These are phyloP conservation scores for Bolboschoenus planiculmis DNA, from an alignment of 176 grass and related monocot species.

Conservation along the genomic window DNA sequence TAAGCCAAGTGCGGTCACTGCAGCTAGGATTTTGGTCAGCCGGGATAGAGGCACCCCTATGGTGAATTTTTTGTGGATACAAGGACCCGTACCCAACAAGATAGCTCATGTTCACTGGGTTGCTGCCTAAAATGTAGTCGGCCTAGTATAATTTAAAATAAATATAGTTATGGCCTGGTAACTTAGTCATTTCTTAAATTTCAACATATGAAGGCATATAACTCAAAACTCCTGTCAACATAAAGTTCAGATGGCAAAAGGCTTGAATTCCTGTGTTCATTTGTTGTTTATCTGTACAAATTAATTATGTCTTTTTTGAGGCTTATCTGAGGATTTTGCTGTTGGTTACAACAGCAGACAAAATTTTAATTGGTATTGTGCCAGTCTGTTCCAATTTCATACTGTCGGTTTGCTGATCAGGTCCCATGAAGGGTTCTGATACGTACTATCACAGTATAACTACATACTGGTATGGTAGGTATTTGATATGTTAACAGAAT, in stretches of 20 bases:
- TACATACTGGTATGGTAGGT: not conserved
- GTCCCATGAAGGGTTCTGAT: not conserved
- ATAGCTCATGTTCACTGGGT: constrained; percentile 79
- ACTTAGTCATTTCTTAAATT: not conserved
- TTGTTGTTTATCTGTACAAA: not conserved
- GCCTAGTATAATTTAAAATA: constrained; percentile 13
- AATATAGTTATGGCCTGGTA: not conserved
- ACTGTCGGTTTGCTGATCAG: not conserved
- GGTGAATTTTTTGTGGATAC: constrained; percentile 62
- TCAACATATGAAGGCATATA: not conserved
- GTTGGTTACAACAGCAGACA: not conserved
- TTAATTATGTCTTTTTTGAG: not conserved
- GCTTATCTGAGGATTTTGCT: not conserved
- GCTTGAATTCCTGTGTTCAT: not conserved
- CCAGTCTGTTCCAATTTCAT: not conserved
- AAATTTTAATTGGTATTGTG: not conserved
- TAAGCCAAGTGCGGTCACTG: constrained; percentile 46
- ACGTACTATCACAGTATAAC: not conserved
- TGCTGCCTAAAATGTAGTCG: constrained; percentile 61
- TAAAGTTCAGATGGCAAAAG: not conserved
- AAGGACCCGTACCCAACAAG: constrained; percentile 55
- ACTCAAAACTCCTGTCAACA: not conserved
- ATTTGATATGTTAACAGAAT: not conserved
- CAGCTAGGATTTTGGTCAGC: constrained; percentile 41
- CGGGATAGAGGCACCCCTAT: constrained; percentile 73